Evolutionary conservation across 768 basidiomycete species (phyloP), one percentile per base, ranked within the genome.

Genomic region (Boletus tomentosulus): DNA sequence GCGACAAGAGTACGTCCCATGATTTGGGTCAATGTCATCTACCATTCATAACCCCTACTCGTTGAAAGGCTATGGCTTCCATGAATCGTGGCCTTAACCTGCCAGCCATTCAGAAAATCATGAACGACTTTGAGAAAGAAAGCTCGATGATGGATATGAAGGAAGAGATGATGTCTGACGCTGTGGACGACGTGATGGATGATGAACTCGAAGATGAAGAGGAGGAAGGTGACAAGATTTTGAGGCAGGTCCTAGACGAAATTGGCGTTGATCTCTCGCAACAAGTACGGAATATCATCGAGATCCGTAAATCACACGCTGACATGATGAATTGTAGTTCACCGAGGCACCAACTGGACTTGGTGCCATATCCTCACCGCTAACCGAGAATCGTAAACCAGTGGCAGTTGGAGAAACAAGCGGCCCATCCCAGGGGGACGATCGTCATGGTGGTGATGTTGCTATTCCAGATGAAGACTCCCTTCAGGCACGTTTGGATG

Each of bases 111-210:
- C 91, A 94, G 68, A 83, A 85, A 50, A 98, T 98, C 67, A 95
- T 99, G 91, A 92, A 86, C 62, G 96, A 99, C 44, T 99, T 99
- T 64, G 97, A 99, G 76, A 88, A 85, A 65, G 97, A 99, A 73
- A 96, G 89, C 62, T 85, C 92, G 5, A 92, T 87, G 73, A 99
- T 99, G 97, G 97, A 99, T 73, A 98, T 99, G 97, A 99, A 98
- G 71, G 97, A 98, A 73, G 96, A 97, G 70, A 98, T 98, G 91
- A 99, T 98, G 97, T 92, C 90, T 22, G 97, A 98, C 56, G 89
- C 93, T 13, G 89, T 98, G 15, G 97, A 98, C 71, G 96, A 98
- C 62, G 95, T 89, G 46, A 96, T 98, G 88, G 92, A 95, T 58
- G 87, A 89, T 31, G 94, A 93, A 13, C 73, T 72, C 30, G 95